Conservation (phyloP, 139 green algal genomes). For the Klebsormidium nitens region DNA sequence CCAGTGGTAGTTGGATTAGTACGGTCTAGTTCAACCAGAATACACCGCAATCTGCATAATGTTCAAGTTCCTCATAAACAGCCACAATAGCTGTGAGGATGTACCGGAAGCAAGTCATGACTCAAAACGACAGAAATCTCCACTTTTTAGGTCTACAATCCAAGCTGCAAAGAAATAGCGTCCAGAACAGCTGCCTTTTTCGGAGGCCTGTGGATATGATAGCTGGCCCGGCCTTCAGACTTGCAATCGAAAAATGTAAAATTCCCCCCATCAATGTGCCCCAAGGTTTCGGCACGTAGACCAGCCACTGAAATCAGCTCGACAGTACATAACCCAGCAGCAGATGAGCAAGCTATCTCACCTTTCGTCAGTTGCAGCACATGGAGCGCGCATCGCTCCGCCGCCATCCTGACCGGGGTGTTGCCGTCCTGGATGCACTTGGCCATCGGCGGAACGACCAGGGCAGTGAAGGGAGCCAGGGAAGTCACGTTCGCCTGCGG, state of each 20-base stretch:
- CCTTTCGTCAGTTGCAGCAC: constrained; percentile 31
- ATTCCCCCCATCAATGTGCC: too few species aligned
- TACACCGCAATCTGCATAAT: not conserved
- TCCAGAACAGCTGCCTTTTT: not conserved
- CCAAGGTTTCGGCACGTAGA: too few species aligned
- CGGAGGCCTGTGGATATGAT: not conserved
- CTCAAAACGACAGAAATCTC: not conserved
- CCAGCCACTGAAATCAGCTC: too few species aligned
- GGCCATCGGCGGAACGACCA: constrained; percentile 11
- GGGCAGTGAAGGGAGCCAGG: constrained; percentile 1
- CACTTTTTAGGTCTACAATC: too few species aligned
- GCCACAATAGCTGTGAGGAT: not conserved
- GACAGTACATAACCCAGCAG: too few species aligned
- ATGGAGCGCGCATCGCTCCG: constrained; percentile 31
- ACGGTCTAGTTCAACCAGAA: constrained; percentile 3
- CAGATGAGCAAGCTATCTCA: too few species aligned
- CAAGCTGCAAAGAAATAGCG: too few species aligned
- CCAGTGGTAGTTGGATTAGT: too few species aligned
- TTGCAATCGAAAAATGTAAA: too few species aligned
- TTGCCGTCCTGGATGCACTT: constrained; percentile 32
- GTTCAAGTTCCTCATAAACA: not conserved
- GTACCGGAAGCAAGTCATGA: not conserved
- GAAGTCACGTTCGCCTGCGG: too few species aligned
- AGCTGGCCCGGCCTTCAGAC: too few species aligned
- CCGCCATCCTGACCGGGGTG: constrained; percentile 29